Base-by-base conservation (phyloP, 176 grass and related monocot genomes). In the Neostapfia colusana region DNA sequence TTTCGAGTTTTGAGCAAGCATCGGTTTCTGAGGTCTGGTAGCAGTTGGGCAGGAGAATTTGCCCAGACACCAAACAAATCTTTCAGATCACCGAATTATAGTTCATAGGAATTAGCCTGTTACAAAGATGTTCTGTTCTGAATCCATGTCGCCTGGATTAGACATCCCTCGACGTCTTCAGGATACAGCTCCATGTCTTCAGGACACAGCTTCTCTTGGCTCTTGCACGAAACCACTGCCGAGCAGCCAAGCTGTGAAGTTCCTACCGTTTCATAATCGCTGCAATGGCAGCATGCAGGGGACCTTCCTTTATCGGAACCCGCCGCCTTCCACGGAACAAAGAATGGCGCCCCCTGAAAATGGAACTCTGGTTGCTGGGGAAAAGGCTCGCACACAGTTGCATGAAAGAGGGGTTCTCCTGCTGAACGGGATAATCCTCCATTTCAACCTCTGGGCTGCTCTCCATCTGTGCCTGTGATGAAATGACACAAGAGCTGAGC, bases 391-490 rank as follows among this genome's bases (percentile, higher is more conserved):
- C 57, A 16, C 79, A 90, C 20, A 93, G 72, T 38, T 77, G 79
- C 75, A 88, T 14, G 23, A 90, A 81, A 24, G 76, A 77, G 39
- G 79, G 65, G 71, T 93, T 93, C 59, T 80, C 74, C 74, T 90
- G 63, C 59, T 82, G 84, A 12, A 82, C 24, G 2, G 84, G 77
- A 67, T 54, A 53, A 40, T 85, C 84, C 65, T 87, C 69, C 78
- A 73, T 80, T 34, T 85, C 83, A 65, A 69, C 63, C 57, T 85
- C 82, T 65, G 88, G 81, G 73, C 25, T 69, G n/a, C 34, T 82
- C 63, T 78, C 79, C 18, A 39, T 73, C 21, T 65, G 55, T 65
- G 65, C 82, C 91, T 90, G 88, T 54, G 10, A 31, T 65, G 20
- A 79, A 62, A 91, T 37, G 9, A 70, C 31, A 81, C 9, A 73